Base-by-base conservation (phyloP, 768 basidiomycete species). In the Xerocomus brunneocitrinus region DNA sequence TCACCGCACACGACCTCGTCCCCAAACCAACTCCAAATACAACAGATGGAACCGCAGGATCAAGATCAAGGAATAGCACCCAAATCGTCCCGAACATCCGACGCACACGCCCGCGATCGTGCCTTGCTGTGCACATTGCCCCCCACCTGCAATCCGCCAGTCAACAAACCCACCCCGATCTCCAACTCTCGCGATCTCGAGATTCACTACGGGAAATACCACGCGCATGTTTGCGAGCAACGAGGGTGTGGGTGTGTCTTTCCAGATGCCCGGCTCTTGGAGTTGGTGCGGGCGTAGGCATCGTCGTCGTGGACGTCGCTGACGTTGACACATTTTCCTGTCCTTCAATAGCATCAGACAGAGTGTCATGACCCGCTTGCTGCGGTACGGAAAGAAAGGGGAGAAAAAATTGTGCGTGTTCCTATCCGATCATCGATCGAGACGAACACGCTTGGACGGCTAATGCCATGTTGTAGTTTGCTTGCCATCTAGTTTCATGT, bases 281-380 rank as follows among this genome's bases (percentile, higher is more conserved):
- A 89, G 60, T 63, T 95, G 73, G 92, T 94, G 68, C 74, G 91
- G 46, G 50, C 9, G 36, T 47, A 35, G 52, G 27, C 36, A 36
- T 49, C 32, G 38, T 52, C 38, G 8, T 27, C 44, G 49, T 38
- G 50, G 30, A 16, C 25, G 24, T 24, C 25, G 10, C 51, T 58
- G 58, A 61, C 36, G 5, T 36, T 19, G 36, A 8, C 31, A 16
- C 43, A 2, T 31, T 24, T 39, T 39, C 38, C 19, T 19, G 31
- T 32, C 31, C 44, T 31, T 53, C 58, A 32, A 54, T 61, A 88
- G 87, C 88, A 91, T 69, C 83, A 87, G 65, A 87, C 85, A 24
- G 93, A 95, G 71, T 88, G 85, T 58, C 93, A 95, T 58, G 91
- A 95, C 70, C 87, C 91, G 4, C 71, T 95, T 28, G 83, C 89